Conservation (phyloP, 2,329 filamentous ascomycete genomes). For the Rhytidhysteron rufulum region DNA sequence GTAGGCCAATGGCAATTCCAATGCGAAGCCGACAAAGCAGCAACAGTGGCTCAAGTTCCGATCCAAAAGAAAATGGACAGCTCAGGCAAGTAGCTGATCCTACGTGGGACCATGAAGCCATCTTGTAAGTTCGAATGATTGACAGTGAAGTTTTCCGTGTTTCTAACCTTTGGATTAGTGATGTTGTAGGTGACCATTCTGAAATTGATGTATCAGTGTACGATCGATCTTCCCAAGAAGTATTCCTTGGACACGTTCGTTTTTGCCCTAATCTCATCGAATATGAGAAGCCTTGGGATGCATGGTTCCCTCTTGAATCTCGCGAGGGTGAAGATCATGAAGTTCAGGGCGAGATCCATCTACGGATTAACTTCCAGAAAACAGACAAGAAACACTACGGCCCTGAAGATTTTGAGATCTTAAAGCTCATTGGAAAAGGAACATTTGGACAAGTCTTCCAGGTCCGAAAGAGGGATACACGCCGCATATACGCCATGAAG, state of each 20-base stretch:
- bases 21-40: constrained; percentile 97
- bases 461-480: constrained; percentile 93
- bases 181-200: constrained; percentile 88
- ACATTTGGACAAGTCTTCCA: constrained; percentile 99
- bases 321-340: constrained; percentile 75
- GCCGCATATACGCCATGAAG: constrained; percentile 98
- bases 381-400: constrained; percentile 84
- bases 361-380: constrained; percentile 81
- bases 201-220: constrained; percentile 92
- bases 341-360: constrained; percentile 80
- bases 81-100: constrained; percentile 74
- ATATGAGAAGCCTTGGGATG: constrained; percentile 67
- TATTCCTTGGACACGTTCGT: constrained; percentile 87
- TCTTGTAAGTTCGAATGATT: constrained; percentile 71
- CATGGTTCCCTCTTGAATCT: constrained; percentile 80
- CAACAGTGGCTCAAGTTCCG: constrained; percentile 75
- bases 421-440: constrained; percentile 95
- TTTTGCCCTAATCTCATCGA: constrained; percentile 69
- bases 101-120: constrained; percentile 91
- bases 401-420: constrained; percentile 90
- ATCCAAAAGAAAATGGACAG: constrained; percentile 47
- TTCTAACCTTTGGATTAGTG: constrained; percentile 52
- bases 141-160: background rate
- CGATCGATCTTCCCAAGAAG: constrained; percentile 78
- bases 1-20: constrained; percentile 86